Percentiles rank a stretch among this genome's conserved stretches.
Conservation (phyloP, 1,139 yeast genomes). For the Taphrina wiesneri region DNA sequence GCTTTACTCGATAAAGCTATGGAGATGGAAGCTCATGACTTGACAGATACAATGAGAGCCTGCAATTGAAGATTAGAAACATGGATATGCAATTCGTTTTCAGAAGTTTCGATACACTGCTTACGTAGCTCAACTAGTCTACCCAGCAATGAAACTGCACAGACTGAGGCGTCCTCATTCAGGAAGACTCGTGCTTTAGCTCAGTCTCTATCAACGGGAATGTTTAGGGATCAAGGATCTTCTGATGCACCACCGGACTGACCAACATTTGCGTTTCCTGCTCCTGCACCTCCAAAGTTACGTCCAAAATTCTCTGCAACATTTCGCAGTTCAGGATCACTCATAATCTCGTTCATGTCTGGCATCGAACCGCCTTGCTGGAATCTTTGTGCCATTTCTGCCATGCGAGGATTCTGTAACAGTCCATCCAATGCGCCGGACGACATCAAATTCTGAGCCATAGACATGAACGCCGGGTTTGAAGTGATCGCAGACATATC, state of each 20-base stretch:
- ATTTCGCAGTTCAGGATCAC: conserved; percentile 37
- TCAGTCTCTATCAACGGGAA: too few relatives aligned
- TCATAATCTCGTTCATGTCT: conserved; percentile 33
- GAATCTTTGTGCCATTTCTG: conserved; percentile 51
- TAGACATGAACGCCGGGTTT: conserved; percentile 58
- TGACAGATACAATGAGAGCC: too few relatives aligned
- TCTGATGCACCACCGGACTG: conserved; percentile 8
- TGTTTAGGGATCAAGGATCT: conserved; percentile 19
- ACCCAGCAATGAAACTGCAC: too few relatives aligned
- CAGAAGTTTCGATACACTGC: too few relatives aligned
- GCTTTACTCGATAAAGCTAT: too few relatives aligned
- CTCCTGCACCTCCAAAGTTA: conserved; percentile 30
- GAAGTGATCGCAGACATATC: conserved; percentile 32
- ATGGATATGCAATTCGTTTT: too few relatives aligned
- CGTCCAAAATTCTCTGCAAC: conserved; percentile 36
- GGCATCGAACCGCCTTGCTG: conserved; percentile 45
- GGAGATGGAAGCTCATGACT: too few relatives aligned
- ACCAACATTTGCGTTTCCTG: background rate
- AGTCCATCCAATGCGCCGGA: conserved; percentile 60
- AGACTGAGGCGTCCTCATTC: too few relatives aligned
- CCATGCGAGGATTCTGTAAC: conserved; percentile 49
- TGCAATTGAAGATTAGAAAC: too few relatives aligned
- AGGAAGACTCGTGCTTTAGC: too few relatives aligned
- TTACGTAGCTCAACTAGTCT: too few relatives aligned
- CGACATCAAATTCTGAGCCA: conserved; percentile 86